Evolutionary conservation across 2,329 filamentous ascomycete species (phyloP).

Genomic region (Alternaria metachromatica): DNA sequence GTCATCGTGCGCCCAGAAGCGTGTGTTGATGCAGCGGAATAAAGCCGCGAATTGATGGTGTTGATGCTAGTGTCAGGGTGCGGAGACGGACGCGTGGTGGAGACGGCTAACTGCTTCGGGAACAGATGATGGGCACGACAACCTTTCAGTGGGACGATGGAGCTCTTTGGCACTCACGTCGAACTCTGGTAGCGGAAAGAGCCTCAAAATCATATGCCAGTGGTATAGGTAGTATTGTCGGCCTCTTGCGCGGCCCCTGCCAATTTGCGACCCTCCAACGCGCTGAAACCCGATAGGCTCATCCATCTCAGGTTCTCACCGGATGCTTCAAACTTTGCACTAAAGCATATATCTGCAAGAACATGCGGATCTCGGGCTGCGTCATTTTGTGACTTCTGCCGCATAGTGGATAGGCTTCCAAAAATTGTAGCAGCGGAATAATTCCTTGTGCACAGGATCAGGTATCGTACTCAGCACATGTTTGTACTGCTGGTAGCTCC

Average conservation of each 20-base stretch:
- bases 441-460: neutral
- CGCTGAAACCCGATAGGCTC: neutral
- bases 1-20: neutral
- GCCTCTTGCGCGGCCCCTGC: neutral
- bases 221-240: neutral
- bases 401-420: neutral
- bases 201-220: neutral
- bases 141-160: neutral
- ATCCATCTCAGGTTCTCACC: neutral
- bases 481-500: neutral
- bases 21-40: conserved; percentile 21
- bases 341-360: neutral
- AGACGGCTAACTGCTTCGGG: neutral
- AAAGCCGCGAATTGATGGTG: conserved; percentile 12
- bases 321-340: neutral
- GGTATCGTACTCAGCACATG: neutral
- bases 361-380: neutral
- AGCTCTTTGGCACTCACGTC: neutral
- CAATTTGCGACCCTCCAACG: neutral
- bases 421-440: neutral
- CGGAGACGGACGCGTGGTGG: conserved; percentile 7
- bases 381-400: neutral
- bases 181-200: neutral
- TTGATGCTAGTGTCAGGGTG: conserved; percentile 17
- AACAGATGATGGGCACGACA: neutral